Conservation (phyloP, 306 rosid species). For the Rosa chinensis region DNA sequence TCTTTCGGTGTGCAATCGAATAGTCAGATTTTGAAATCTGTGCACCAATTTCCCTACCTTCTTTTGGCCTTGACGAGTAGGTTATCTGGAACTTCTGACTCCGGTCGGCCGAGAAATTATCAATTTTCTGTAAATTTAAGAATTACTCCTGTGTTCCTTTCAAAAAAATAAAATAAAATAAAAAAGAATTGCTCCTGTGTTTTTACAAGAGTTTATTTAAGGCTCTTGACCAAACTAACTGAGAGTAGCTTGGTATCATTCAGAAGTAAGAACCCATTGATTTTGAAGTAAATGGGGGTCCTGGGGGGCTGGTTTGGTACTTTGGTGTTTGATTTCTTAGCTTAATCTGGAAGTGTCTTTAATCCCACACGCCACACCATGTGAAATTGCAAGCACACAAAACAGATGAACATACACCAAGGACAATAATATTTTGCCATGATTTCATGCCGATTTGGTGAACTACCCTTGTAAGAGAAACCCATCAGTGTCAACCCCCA, state of each 20-base stretch:
- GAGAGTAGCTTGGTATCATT: not conserved
- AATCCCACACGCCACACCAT: not conserved
- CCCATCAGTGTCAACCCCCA: slow-evolving; percentile 36
- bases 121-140: too few relatives aligned
- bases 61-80: not conserved
- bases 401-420: not conserved
- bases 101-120: too few relatives aligned
- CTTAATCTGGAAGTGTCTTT: not conserved
- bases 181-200: too few relatives aligned
- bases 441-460: slow-evolving; percentile 27
- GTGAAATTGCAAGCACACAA: slow-evolving; percentile 1
- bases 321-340: not conserved
- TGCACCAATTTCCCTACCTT: not conserved
- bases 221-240: not conserved
- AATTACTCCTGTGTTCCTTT: too few relatives aligned
- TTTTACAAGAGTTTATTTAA: too few relatives aligned
- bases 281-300: not conserved
- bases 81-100: not conserved
- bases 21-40: not conserved
- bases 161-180: too few relatives aligned
- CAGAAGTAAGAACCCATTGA: too few relatives aligned
- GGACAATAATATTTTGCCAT: not conserved
- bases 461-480: slow-evolving; percentile 25
- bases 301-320: not conserved
- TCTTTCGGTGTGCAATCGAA: not conserved